Evolutionary conservation across 257 asterid species (phyloP).

Genomic region (Misopates orontium): DNA sequence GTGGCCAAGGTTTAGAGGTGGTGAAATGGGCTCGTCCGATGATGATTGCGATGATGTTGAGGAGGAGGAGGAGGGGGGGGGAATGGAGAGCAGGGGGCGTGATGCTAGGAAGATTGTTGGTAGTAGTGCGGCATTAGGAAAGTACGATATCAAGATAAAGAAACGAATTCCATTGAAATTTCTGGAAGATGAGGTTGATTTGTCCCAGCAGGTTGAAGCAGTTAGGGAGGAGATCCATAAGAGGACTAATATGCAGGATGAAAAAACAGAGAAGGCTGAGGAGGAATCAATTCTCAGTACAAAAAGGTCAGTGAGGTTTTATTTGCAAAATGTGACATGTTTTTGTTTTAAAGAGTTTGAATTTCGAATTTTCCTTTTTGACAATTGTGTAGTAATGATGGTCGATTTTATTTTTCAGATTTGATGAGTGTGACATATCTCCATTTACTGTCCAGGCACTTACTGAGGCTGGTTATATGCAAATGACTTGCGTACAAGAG

Average conservation of each 20-base stretch:
- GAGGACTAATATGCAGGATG: conserved; percentile 48
- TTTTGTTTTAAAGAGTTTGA: conserved; percentile 5
- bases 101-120: conserved; percentile 35
- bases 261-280: conserved; percentile 36
- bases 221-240: conserved; percentile 59
- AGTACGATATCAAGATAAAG: conserved; percentile 59
- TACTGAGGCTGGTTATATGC: conserved; percentile 78
- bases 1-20: conserved; percentile 61
- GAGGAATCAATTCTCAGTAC: conserved; percentile 60
- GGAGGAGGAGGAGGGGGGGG: conserved; percentile 46
- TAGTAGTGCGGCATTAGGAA: conserved; percentile 79
- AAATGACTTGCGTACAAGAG: conserved; percentile 91
- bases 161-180: conserved; percentile 65
- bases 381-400: neutral
- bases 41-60: conserved; percentile 40
- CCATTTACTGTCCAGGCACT: conserved; percentile 74
- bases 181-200: conserved; percentile 68
- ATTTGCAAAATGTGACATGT: conserved; percentile 20
- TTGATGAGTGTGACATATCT: conserved; percentile 80
- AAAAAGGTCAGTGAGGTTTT: conserved; percentile 55
- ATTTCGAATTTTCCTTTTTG: conserved; percentile 20
- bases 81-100: conserved; percentile 27
- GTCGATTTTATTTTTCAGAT: conserved; percentile 52
- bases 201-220: conserved; percentile 58
- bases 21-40: conserved; percentile 39